phyloP scores from a whole-genome alignment of 1,284 basidiomycete species.

The Peniophora sp. region DNA sequence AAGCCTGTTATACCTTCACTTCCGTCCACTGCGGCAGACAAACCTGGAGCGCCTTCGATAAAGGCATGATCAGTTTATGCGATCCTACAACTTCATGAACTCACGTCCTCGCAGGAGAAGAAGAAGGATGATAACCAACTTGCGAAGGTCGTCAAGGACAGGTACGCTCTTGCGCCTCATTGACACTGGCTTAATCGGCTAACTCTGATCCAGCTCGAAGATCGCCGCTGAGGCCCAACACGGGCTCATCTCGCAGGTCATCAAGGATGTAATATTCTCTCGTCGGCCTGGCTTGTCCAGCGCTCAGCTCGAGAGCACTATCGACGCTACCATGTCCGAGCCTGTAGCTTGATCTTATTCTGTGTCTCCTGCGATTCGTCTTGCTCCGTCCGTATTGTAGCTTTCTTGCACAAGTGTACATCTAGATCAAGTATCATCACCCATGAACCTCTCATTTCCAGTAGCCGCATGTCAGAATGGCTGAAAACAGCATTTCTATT shows the following conservation, averaged over 20 bases:
- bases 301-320: slow-evolving; percentile 20
- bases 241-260: slow-evolving; percentile 81
- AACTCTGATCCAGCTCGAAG: slow-evolving; percentile 51
- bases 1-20: slow-evolving; percentile 43
- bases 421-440: too few relatives aligned
- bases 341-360: too few relatives aligned
- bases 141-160: slow-evolving; percentile 77
- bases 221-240: slow-evolving; percentile 87
- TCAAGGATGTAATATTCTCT: slow-evolving; percentile 84
- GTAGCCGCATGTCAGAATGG: too few relatives aligned
- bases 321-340: slow-evolving; percentile 32
- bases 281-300: slow-evolving; percentile 35
- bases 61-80: slow-evolving; percentile 21
- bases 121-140: slow-evolving; percentile 76
- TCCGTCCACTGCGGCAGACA: slow-evolving; percentile 35
- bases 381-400: too few relatives aligned
- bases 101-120: slow-evolving; percentile 47
- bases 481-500: too few relatives aligned
- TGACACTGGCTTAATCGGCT: background rate
- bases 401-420: too few relatives aligned
- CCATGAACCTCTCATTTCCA: too few relatives aligned
- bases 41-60: slow-evolving; percentile 21
- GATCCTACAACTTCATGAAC: slow-evolving; percentile 4
- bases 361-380: too few relatives aligned
- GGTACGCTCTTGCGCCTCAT: slow-evolving; percentile 35